Conservation (phyloP, 2,329 filamentous ascomycete species). For the Diaporthe humulicola region DNA sequence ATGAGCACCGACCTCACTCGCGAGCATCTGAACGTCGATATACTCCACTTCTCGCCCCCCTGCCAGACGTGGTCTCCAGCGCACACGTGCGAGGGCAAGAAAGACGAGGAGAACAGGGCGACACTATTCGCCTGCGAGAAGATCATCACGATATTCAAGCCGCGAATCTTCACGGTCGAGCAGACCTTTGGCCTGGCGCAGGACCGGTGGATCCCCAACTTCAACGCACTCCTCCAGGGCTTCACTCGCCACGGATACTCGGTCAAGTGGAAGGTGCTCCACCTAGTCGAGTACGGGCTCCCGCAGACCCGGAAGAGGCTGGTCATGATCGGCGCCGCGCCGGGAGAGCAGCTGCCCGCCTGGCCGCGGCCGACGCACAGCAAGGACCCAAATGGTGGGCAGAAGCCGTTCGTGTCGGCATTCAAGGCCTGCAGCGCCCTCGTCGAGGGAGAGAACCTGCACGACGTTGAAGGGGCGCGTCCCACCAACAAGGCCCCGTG, state of each 20-base stretch:
- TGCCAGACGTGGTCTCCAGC: slow-evolving; percentile 83
- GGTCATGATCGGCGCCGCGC: slow-evolving; percentile 71
- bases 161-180: slow-evolving; percentile 82
- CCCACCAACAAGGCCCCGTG: slow-evolving; percentile 53
- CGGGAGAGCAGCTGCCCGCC: slow-evolving; percentile 77
- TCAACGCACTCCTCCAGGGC: slow-evolving; percentile 72
- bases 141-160: slow-evolving; percentile 69
- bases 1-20: slow-evolving; percentile 42
- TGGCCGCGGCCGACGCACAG: slow-evolving; percentile 75
- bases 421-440: slow-evolving; percentile 56
- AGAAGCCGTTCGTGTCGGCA: slow-evolving; percentile 60
- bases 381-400: slow-evolving; percentile 50
- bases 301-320: slow-evolving; percentile 65
- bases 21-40: slow-evolving; percentile 64
- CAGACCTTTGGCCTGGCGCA: slow-evolving; percentile 79
- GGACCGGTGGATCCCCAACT: slow-evolving; percentile 65
- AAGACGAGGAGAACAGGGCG: slow-evolving; percentile 78
- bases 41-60: slow-evolving; percentile 82
- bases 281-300: slow-evolving; percentile 64
- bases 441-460: slow-evolving; percentile 48
- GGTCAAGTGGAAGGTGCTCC: slow-evolving; percentile 75
- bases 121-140: slow-evolving; percentile 66
- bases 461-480: slow-evolving; percentile 50
- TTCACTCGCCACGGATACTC: slow-evolving; percentile 78
- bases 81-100: slow-evolving; percentile 70